Conservation (phyloP, 164 flowering plant genomes). For the Dillenia suffruticosa region DNA sequence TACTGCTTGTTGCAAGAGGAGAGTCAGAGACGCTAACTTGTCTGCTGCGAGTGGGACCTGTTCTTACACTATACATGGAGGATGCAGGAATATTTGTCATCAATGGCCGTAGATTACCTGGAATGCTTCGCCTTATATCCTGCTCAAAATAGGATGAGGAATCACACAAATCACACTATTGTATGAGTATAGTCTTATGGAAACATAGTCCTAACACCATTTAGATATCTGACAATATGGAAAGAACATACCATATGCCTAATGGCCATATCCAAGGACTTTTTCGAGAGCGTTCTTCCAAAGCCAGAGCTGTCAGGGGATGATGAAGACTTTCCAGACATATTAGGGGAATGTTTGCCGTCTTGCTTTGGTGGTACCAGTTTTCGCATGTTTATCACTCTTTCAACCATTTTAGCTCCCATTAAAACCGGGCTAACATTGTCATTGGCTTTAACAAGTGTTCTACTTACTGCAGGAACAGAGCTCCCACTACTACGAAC, state of each 20-base stretch:
- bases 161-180: neutral
- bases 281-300: conserved; percentile 82
- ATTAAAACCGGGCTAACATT: conserved; percentile 67
- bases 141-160: conserved; percentile 20
- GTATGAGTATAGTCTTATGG: neutral
- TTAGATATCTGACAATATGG: neutral
- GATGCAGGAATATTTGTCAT: conserved; percentile 86
- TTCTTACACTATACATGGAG: conserved; percentile 77
- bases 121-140: conserved; percentile 76
- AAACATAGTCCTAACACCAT: neutral
- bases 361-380: conserved; percentile 79
- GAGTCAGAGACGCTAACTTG: conserved; percentile 62
- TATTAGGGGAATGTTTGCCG: conserved; percentile 44
- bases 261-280: conserved; percentile 89
- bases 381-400: conserved; percentile 88
- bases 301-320: conserved; percentile 78
- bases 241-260: conserved; percentile 77
- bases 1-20: conserved; percentile 91
- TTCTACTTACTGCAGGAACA: conserved; percentile 37
- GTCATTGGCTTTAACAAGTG: conserved; percentile 47
- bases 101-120: conserved; percentile 64
- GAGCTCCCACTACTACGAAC: conserved; percentile 37
- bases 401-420: conserved; percentile 92
- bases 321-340: conserved; percentile 53
- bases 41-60: conserved; percentile 58